Evolutionary conservation across 805 yeast genomes (phyloP).

Genomic region (Peterozyma toletana): DNA sequence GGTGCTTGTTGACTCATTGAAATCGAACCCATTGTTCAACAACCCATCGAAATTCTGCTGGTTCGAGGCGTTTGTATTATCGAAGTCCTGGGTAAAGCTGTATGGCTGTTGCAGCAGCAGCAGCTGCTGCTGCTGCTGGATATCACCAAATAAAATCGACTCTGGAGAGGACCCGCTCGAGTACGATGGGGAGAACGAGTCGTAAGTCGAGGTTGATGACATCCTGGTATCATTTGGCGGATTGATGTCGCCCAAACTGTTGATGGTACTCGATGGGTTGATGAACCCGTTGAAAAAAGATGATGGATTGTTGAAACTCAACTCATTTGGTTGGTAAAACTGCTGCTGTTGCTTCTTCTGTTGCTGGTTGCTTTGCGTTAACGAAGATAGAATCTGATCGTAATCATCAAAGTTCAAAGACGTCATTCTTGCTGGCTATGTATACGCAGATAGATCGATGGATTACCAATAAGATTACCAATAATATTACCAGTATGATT

Average conservation of each 20-base stretch:
- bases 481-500: not conserved
- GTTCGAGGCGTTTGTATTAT: not conserved
- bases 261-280: not conserved
- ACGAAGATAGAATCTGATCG: conserved; percentile 20
- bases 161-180: conserved; percentile 30
- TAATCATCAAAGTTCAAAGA: conserved; percentile 22
- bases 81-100: conserved; percentile 2
- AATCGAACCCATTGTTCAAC: not conserved
- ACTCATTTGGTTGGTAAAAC: conserved; percentile 1
- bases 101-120: not conserved
- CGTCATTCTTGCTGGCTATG: not conserved
- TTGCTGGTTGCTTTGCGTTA: conserved; percentile 9
- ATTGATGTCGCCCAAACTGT: conserved; percentile 1
- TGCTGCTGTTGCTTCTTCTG: conserved; percentile 2
- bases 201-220: conserved; percentile 7
- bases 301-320: not conserved
- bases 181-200: conserved; percentile 20
- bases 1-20: not conserved
- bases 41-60: no score
- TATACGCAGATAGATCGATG: not conserved
- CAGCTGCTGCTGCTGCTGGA: not conserved
- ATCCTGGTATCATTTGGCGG: not conserved
- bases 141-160: conserved; percentile 17
- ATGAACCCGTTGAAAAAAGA: conserved; percentile 1
- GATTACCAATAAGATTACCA: not conserved